Evolutionary conservation across 2,329 filamentous ascomycete species (phyloP).

Genomic region (Cercospora sp.): DNA sequence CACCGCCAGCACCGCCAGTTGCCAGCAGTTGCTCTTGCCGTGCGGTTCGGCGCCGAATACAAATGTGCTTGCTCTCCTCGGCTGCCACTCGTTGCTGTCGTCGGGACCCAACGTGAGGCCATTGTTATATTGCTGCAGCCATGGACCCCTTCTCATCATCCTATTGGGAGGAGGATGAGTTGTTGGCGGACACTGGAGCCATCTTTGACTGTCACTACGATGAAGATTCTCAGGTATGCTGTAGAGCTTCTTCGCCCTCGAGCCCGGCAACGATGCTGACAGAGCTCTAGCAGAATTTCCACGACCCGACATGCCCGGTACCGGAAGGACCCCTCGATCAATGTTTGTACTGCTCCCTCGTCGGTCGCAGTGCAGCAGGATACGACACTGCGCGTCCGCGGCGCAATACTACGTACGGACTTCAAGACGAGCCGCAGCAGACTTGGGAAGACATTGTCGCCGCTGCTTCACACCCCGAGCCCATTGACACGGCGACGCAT

Average conservation of each 20-base stretch:
- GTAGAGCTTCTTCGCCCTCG: neutral
- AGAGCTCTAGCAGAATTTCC: neutral
- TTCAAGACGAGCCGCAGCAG: neutral
- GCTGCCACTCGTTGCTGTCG: neutral
- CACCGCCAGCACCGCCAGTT: slow-evolving; percentile 1
- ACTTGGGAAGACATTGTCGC: neutral
- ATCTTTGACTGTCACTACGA: neutral
- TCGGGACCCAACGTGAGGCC: neutral
- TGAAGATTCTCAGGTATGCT: neutral
- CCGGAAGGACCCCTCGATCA: neutral
- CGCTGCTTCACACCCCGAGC: neutral
- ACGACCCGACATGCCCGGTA: neutral
- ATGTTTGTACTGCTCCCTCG: neutral
- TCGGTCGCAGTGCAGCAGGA: neutral
- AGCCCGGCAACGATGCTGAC: neutral
- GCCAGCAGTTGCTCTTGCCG: no score
- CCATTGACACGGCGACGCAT: neutral
- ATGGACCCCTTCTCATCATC: neutral
- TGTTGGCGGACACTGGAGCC: slow-evolving; percentile 3
- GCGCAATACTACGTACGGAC: neutral
- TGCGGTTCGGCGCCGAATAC: slow-evolving; percentile 5
- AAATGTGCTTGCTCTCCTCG: slow-evolving; percentile 5
- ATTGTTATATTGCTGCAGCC: neutral
- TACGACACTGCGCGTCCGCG: neutral
- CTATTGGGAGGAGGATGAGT: neutral